Base-by-base conservation (phyloP, 257 asterid species). In the Petunia axillaris region DNA sequence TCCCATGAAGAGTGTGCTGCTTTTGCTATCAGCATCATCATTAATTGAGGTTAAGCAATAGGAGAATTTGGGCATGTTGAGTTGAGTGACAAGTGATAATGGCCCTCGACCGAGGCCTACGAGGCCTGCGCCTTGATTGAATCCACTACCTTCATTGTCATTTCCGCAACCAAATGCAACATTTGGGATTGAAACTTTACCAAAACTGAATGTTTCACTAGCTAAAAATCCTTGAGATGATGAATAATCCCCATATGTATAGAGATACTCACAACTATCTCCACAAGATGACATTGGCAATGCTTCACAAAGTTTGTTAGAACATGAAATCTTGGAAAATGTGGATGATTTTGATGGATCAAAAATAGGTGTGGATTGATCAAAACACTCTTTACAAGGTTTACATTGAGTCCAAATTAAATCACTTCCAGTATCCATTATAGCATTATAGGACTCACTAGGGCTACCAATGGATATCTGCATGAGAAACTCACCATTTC, bases 31-130 rank as follows among this genome's bases (percentile, higher is more conserved):
- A 35, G 84, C 84, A 5, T 79, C 80, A 14, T 90, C 91, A 16
- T 90, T 94, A 8, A 91, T 87, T 2, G 98, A 89, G 10, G 98
- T 91, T 6, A 94, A 55, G 1, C 98, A 93, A 36, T 94, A 94
- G 0, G 98, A 89, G 48, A 94, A 93, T 71, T 81, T 90, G 2
- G 96, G 97, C 80, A 87, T 91, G n/a, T 86, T 86, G n/a, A 94
- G 91, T 58, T 94, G 98, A 15, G 97, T 90, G 0, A 93, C 94
- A 6, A 94, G 87, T 1, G 98, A 93, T 3, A 94, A 39, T 0
- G 97, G 91, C 0, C 98, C 98, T 0, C 98, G 87, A 8, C 98
- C 98, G 81, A 94, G 78, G 2, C 98, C 98, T 5, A 93, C 95
- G 1, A 94, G 85, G 63, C 98, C 98, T 6, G 92, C 93, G 0